Evolutionary conservation across 2,329 filamentous ascomycete genomes (phyloP).

Genomic region (Diaporthe ampelina): DNA sequence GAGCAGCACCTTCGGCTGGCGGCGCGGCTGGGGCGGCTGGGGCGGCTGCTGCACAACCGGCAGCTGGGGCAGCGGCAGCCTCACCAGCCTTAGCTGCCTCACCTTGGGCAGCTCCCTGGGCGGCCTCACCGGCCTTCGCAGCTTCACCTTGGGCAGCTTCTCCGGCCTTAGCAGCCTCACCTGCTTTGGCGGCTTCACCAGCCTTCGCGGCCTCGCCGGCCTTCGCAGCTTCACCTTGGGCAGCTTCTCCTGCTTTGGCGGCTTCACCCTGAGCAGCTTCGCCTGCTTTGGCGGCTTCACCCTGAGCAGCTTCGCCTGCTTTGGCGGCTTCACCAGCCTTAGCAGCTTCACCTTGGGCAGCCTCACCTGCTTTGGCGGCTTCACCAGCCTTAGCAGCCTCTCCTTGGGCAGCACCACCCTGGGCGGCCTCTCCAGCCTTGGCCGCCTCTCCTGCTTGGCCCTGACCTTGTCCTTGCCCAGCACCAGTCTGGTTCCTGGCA

Average conservation of each 20-base stretch:
- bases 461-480: constrained; percentile 9
- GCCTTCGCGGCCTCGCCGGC: background rate
- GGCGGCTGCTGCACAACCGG: constrained; percentile 9
- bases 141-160: background rate
- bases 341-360: background rate
- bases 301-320: background rate
- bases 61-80: constrained; percentile 8
- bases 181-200: background rate
- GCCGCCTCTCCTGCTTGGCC: constrained; percentile 9
- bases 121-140: background rate
- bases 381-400: constrained; percentile 7
- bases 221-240: background rate
- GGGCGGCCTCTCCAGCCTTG: background rate
- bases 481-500: constrained; percentile 34
- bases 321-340: background rate
- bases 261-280: background rate
- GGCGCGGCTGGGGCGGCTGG: constrained; percentile 4
- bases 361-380: background rate
- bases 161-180: background rate
- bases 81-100: background rate
- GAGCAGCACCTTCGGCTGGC: constrained; percentile 2
- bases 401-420: background rate
- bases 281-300: background rate
- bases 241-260: background rate
- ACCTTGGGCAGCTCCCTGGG: background rate